phyloP scores from a whole-genome alignment of 164 flowering plant genomes.

The Sedum album region DNA sequence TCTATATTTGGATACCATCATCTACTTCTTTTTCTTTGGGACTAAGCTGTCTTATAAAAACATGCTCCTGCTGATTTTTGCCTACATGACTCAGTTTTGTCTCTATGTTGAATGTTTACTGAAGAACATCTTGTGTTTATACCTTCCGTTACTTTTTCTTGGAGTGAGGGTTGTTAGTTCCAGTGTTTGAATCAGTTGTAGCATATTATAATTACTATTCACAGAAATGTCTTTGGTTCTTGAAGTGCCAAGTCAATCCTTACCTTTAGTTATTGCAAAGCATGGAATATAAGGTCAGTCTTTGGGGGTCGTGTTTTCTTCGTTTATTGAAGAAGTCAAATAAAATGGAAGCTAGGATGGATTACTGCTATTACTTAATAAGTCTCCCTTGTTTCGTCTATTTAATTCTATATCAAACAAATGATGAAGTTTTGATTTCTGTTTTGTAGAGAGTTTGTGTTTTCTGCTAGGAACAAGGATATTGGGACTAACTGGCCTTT shows the following conservation, averaged over 20 bases:
- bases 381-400: not conserved
- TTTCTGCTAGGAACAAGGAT: conserved; percentile 48
- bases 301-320: not conserved
- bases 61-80: not conserved
- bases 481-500: conserved; percentile 80
- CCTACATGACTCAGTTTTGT: not conserved
- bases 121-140: not conserved
- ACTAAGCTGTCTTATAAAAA: not conserved
- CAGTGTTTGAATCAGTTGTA: not conserved
- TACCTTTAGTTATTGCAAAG: not conserved
- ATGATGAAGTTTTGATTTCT: not conserved
- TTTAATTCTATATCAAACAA: not conserved
- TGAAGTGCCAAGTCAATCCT: not conserved
- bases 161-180: not conserved
- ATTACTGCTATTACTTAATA: not conserved
- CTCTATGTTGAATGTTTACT: not conserved
- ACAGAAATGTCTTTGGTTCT: not conserved
- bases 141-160: not conserved
- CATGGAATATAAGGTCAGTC: not conserved
- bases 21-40: no score
- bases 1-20: not conserved
- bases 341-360: not conserved
- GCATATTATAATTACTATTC: not conserved
- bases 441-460: conserved; percentile 74
- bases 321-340: not conserved